phyloP scores from a whole-genome alignment of 345 rosid species.

The Arabidopsis arenosa region DNA sequence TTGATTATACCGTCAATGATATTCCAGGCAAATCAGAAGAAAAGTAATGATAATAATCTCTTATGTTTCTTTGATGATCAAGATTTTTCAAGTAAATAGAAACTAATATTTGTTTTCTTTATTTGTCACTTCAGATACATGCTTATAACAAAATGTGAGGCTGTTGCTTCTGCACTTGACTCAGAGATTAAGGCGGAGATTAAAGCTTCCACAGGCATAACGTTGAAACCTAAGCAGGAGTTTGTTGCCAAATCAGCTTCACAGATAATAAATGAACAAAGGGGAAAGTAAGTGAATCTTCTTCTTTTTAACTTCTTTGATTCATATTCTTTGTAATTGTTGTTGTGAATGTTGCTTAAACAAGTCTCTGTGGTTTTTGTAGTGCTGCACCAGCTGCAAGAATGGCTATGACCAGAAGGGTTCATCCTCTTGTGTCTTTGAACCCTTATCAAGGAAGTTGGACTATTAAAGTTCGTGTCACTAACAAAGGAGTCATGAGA shows the following conservation, averaged over 20 bases:
- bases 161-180: conserved; percentile 74
- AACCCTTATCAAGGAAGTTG: conserved; percentile 97
- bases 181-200: conserved; percentile 39
- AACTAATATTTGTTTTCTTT: conserved; percentile 13
- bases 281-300: conserved; percentile 67
- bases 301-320: conserved; percentile 55
- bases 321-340: conserved; percentile 57
- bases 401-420: conserved; percentile 92
- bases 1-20: conserved; percentile 80
- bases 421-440: conserved; percentile 89
- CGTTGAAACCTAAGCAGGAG: conserved; percentile 75
- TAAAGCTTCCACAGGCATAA: conserved; percentile 38
- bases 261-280: conserved; percentile 81
- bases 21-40: conserved; percentile 79
- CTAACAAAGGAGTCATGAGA: conserved; percentile 88
- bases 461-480: conserved; percentile 92
- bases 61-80: not conserved
- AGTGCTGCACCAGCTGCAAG: conserved; percentile 88
- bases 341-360: conserved; percentile 50
- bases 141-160: conserved; percentile 79
- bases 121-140: conserved; percentile 53
- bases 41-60: conserved; percentile 52
- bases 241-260: conserved; percentile 77
- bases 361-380: conserved; percentile 17
- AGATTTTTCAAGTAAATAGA: not conserved